Conservation (phyloP, 2,329 filamentous ascomycete genomes). For the Penicillium occitanis region DNA sequence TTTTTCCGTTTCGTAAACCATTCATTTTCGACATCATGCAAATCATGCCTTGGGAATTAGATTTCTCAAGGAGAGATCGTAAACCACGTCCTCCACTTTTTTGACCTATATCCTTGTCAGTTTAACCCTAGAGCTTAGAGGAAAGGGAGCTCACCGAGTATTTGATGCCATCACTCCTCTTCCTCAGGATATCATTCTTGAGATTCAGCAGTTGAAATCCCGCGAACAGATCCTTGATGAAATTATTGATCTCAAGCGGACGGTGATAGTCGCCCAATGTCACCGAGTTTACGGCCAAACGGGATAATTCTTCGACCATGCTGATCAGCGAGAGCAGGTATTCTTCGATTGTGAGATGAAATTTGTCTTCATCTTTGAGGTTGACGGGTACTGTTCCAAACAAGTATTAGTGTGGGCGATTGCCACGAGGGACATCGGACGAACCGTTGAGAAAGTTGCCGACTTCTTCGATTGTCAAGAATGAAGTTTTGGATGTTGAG, state of each 20-base stretch:
- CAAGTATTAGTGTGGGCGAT: not conserved
- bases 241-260: conserved; percentile 82
- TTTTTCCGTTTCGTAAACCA: not conserved
- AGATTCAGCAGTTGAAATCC: conserved; percentile 97
- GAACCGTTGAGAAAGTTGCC: conserved; percentile 72
- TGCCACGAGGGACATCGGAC: conserved; percentile 24
- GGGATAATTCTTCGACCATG: conserved; percentile 84
- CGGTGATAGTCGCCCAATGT: conserved; percentile 84
- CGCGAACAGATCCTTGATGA: conserved; percentile 92
- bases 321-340: conserved; percentile 87
- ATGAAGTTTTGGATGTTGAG: conserved; percentile 54
- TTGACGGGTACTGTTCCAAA: conserved; percentile 75
- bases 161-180: conserved; percentile 89
- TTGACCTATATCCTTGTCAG: conserved; percentile 62
- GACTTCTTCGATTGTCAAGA: conserved; percentile 86
- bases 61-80: conserved; percentile 86
- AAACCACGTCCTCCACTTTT: conserved; percentile 97
- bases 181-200: conserved; percentile 89
- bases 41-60: conserved; percentile 60
- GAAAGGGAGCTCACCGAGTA: conserved; percentile 61
- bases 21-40: not conserved
- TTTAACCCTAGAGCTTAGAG: not conserved
- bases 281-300: conserved; percentile 90
- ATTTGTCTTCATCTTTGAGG: conserved; percentile 81
- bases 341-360: conserved; percentile 96